phyloP scores from a whole-genome alignment of 495 filamentous ascomycete genomes.

The Annulohypoxylon bovei region DNA sequence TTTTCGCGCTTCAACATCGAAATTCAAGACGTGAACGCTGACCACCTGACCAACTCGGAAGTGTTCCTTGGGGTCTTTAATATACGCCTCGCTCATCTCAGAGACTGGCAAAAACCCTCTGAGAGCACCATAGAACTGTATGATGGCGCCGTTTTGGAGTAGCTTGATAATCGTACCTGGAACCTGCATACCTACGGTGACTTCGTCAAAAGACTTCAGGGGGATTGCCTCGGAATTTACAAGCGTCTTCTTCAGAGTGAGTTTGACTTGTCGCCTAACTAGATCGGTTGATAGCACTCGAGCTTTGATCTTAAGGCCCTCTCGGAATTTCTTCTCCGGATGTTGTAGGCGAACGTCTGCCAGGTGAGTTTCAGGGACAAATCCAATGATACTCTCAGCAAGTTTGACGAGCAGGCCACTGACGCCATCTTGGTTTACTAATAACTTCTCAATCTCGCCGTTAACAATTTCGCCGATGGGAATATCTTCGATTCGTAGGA shows the following conservation, averaged over 20 bases:
- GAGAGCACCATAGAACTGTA: slow-evolving; percentile 89
- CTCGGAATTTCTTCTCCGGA: slow-evolving; percentile 94
- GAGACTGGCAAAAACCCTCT: slow-evolving; percentile 88
- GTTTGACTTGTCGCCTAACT: slow-evolving; percentile 78
- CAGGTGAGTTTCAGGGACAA: slow-evolving; percentile 88
- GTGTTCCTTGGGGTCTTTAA: slow-evolving; percentile 86
- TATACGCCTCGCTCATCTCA: slow-evolving; percentile 98
- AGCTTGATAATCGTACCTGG: slow-evolving; percentile 87
- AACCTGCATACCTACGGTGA: slow-evolving; percentile 74
- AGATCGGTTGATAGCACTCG: slow-evolving; percentile 84
- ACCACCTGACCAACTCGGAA: slow-evolving; percentile 92
- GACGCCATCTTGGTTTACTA: slow-evolving; percentile 76
- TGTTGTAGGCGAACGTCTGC: slow-evolving; percentile 87
- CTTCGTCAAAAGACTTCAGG: slow-evolving; percentile 77
- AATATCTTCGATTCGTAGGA: slow-evolving; percentile 89
- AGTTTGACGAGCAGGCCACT: slow-evolving; percentile 83
- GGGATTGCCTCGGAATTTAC: slow-evolving; percentile 83
- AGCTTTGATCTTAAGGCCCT: slow-evolving; percentile 82
- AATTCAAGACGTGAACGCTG: slow-evolving; percentile 81
- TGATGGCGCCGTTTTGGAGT: slow-evolving; percentile 79
- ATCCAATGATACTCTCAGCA: slow-evolving; percentile 83
- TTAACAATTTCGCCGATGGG: slow-evolving; percentile 81
- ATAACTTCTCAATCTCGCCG: slow-evolving; percentile 84
- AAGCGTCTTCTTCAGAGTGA: slow-evolving; percentile 93
- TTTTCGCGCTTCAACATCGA: slow-evolving; percentile 73